phyloP scores from a whole-genome alignment of 2,329 filamentous ascomycete species.

The Niveomyces coronatus region DNA sequence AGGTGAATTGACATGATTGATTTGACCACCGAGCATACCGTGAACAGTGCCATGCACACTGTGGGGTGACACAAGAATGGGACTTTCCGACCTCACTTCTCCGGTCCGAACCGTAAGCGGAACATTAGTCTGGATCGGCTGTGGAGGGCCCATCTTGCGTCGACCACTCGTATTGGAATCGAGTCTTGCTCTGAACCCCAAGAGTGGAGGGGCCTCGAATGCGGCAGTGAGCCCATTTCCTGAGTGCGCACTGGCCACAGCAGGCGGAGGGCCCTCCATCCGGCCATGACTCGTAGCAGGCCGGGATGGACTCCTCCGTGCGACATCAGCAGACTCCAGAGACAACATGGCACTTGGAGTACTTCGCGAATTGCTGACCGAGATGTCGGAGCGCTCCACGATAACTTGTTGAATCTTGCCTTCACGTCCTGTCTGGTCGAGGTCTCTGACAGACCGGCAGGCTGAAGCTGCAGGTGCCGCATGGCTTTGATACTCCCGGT shows the following conservation, averaged over 20 bases:
- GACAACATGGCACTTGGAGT: too few species aligned
- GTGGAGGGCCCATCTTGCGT: conserved; percentile 3
- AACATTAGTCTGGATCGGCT: conserved; percentile 1
- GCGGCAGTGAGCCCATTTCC: background rate
- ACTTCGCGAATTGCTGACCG: too few species aligned
- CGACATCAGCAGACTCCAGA: background rate
- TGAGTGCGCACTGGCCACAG: conserved; percentile 3
- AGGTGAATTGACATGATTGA: conserved; percentile 9
- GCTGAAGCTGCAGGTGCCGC: too few species aligned
- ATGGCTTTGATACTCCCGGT: too few species aligned
- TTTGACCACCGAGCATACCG: too few species aligned
- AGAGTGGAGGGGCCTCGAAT: conserved; percentile 1
- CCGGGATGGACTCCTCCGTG: background rate
- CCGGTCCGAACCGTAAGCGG: background rate
- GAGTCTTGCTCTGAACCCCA: conserved; percentile 9
- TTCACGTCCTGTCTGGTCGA: too few species aligned
- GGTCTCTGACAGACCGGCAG: too few species aligned
- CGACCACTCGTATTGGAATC: conserved; percentile 7
- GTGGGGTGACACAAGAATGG: background rate
- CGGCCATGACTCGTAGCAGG: conserved; percentile 6
- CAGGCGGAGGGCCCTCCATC: background rate
- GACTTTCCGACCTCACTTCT: conserved; percentile 4
- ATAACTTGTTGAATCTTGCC: too few species aligned
- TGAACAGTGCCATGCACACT: too few species aligned
- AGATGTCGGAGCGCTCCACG: too few species aligned